Evolutionary conservation across 371 early-diverging fungal species (phyloP), one percentile per base, ranked within the genome.

Genomic region (Chytridium lagenaria): DNA sequence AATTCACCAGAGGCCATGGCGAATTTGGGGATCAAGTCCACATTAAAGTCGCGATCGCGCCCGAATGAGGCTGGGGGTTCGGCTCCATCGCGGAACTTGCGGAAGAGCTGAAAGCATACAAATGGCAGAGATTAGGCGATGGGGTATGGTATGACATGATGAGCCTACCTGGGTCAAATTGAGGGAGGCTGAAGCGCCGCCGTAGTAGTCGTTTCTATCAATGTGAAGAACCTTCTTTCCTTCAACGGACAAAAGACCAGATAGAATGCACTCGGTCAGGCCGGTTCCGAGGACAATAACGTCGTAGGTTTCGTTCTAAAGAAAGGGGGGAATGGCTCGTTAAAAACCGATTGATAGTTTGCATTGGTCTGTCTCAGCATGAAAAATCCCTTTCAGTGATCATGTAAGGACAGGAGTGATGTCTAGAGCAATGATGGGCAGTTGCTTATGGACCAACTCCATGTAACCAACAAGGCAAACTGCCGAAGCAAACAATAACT

Each of bases 11-110:
- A 96, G 64, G 97, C 98, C 95, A 99, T 97, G 89, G 99, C 94
- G 83, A 99, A 98, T 89, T 99, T 99, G 78, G 99, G 99, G 59
- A 99, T 96, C 78, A 99, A 84, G 81, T 99, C 99, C 50, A 99
- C 91, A 84, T 94, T 96, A 83, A 92, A 99, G 85, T 99, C 97
- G 61, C 95, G 92, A 82, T 96, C 95, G 51, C 90, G 87, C 34
- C 97, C 98, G 68, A 94, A 87, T 36, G 77, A 75, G 2, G 81
- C 79, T 7, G 94, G 90, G 30, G 92, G 88, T 40, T 80, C 79
- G 55, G 83, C 80, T n/a, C n/a, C n/a, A 71, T 82, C 71, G 52
- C 95, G 91, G 89, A 93, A 97, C 82, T 94, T 95, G 75, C 87
- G 80, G 82, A 89, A 97, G 38, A 98, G 89, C 94, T 94, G 79